A percentile compares a stretch with the other conserved stretches of the same genome.
Evolutionary conservation across 306 rosid genomes (phyloP).

Genomic region (Heteromeles arbutifolia): DNA sequence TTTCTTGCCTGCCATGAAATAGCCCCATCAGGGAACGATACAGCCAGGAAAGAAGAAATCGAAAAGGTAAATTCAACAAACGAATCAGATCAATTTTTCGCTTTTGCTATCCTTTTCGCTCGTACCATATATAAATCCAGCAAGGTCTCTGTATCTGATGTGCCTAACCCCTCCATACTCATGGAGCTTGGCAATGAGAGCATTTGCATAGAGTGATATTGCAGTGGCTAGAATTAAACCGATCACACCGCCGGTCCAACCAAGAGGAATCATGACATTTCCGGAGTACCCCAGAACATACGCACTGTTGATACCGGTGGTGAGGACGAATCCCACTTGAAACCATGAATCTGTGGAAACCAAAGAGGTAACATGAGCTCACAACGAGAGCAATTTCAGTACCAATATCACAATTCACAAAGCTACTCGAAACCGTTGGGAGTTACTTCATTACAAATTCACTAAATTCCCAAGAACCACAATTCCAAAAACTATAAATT

Average conservation of each 20-base stretch:
- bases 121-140: constrained; percentile 76
- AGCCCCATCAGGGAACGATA: neutral
- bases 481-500: neutral
- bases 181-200: constrained; percentile 87
- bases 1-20: constrained; percentile 51
- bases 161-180: constrained; percentile 85
- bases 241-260: constrained; percentile 65
- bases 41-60: neutral
- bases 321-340: constrained; percentile 83
- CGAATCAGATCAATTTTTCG: neutral
- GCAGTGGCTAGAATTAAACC: constrained; percentile 69
- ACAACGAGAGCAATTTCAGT: neutral
- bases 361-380: neutral
- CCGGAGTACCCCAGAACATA: constrained; percentile 91
- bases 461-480: neutral
- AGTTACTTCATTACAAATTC: neutral
- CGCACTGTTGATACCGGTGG: constrained; percentile 87
- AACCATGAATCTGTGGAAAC: constrained; percentile 61
- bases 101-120: neutral
- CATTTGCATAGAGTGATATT: constrained; percentile 70
- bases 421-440: neutral
- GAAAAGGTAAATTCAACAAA: neutral
- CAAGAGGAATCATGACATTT: constrained; percentile 82
- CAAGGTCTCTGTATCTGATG: constrained; percentile 93
- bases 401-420: neutral